Evolutionary conservation across 441 rosid genomes (phyloP).

Genomic region (Euphorbia celastroides): DNA sequence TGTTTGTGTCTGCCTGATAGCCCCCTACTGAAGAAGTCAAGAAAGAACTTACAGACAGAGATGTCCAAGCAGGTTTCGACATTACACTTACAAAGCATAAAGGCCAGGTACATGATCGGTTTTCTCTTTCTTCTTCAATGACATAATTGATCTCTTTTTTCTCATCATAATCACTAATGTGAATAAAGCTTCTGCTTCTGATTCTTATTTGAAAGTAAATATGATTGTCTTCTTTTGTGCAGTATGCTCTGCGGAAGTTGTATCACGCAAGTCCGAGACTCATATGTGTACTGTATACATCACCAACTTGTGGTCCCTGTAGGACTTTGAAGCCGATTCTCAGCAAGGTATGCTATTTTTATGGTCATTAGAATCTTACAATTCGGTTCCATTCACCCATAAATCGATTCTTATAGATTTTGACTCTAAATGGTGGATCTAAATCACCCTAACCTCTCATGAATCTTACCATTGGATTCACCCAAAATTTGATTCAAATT

Average conservation of each 20-base stretch:
- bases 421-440: too few species aligned
- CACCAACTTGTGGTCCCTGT: constrained; percentile 98
- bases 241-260: constrained; percentile 91
- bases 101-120: constrained; percentile 63
- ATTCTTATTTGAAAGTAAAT: constrained; percentile 9
- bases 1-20: constrained; percentile 35
- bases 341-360: constrained; percentile 52
- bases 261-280: constrained; percentile 96
- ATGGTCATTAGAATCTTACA: too few species aligned
- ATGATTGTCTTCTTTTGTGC: constrained; percentile 20
- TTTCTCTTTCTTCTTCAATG: neutral
- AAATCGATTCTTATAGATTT: too few species aligned
- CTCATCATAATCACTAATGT: neutral
- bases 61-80: constrained; percentile 85
- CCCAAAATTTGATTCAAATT: too few species aligned
- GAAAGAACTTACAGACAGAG: constrained; percentile 80
- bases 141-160: neutral
- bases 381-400: too few species aligned
- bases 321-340: constrained; percentile 96
- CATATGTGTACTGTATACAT: constrained; percentile 73
- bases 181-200: constrained; percentile 9
- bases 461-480: too few species aligned
- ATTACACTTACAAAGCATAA: constrained; percentile 64
- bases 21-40: constrained; percentile 79
- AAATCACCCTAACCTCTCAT: too few species aligned